Percentiles rank a stretch among this genome's conserved stretches.
Evolutionary conservation across 345 rosid species (phyloP).

Genomic region (Camelina neglecta): DNA sequence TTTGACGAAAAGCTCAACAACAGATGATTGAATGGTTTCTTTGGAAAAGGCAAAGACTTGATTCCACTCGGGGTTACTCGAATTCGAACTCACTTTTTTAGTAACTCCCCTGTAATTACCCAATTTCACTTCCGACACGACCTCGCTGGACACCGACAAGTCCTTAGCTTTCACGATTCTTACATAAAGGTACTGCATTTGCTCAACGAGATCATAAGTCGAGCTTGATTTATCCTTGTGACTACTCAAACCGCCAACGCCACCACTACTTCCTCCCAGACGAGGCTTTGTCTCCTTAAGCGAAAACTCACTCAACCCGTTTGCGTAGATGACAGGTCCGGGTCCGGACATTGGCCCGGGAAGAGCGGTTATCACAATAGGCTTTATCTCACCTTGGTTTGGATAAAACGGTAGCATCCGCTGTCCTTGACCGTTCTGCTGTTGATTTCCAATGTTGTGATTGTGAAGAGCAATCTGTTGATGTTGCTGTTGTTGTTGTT

Average conservation of each 20-base stretch:
- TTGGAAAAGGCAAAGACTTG: not conserved
- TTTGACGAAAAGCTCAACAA: not conserved
- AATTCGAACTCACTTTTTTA: not conserved
- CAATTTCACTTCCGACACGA: conserved; percentile 2
- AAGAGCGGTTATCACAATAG: not conserved
- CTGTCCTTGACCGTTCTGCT: not conserved
- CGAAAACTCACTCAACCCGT: not conserved
- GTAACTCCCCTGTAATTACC: conserved; percentile 2
- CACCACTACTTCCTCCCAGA: not conserved
- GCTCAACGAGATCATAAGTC: not conserved
- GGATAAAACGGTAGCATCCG: not conserved
- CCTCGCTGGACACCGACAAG: not conserved
- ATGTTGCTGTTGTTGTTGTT: not conserved
- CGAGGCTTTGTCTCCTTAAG: not conserved
- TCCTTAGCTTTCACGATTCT: not conserved
- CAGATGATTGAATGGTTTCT: not conserved
- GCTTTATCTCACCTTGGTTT: not conserved
- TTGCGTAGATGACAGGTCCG: not conserved
- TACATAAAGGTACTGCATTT: conserved; percentile 1
- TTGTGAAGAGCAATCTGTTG: not conserved
- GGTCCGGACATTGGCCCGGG: not conserved
- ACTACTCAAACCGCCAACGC: not conserved
- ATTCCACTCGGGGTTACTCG: not conserved
- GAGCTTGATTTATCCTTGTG: conserved; percentile 5
- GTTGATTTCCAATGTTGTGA: not conserved